Base-by-base conservation (phyloP, 441 rosid species). In the Gossypium lobatum region DNA sequence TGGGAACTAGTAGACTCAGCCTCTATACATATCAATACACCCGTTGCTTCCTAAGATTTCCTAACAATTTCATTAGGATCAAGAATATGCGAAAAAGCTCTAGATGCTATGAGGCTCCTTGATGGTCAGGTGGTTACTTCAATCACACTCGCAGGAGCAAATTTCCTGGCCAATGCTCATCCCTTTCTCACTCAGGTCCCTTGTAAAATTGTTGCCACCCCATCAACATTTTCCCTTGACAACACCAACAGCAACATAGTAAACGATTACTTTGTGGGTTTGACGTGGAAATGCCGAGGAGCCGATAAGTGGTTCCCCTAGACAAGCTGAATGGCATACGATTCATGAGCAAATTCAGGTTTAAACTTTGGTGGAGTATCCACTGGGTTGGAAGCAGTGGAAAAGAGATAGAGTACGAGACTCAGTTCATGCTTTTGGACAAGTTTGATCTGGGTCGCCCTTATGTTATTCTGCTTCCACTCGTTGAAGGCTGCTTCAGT, bases 401-500 rank as follows among this genome's bases (percentile, higher is more conserved):
- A 21, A 64, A 59, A 14, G 82, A 83, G 8, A 17, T 80, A 48
- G 79, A 83, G 70, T 46, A 72, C 17, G 86, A 80, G 74, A 80
- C 86, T 1, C 82, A 76, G 61, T 14, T 80, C 63, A 14, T 83
- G 80, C 53, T 80, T 37, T 67, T 83, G 18, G 84, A 80, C 21
- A 75, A 77, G 25, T 73, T 31, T 2, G 78, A 77, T 18, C 58
- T 77, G 13, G 87, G 82, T 53, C 84, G 95, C 14, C 97, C 97
- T 2, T 90, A 89, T 6, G 86, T 92, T 11, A 79, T 90, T 13
- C 78, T 93, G 0, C 80, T 93, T 14, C 95, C 98, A 0, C 80
- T 93, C 26, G n/a, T 92, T 0, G 98, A 92, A 75, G 92, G 93
- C 9, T 46, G 86, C 0, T 93, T 93, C 57, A 79, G 93, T 10